phyloP scores from a whole-genome alignment of 2,329 filamentous ascomycete species.

The Juglanconis juglandina region DNA sequence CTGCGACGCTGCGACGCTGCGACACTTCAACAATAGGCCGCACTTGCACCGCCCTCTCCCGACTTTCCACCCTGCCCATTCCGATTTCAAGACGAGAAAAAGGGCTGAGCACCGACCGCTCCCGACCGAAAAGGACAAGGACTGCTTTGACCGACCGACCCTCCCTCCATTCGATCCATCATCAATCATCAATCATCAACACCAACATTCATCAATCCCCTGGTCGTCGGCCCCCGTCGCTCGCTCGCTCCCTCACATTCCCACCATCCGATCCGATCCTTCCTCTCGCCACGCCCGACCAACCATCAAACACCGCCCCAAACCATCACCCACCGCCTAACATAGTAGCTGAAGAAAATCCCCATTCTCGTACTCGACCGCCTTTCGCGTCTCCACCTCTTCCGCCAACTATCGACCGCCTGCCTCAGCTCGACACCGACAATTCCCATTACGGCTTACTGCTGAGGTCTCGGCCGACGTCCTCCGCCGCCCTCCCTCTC shows the following conservation, averaged over 20 bases:
- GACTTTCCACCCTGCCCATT: not conserved
- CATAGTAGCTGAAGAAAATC: not conserved
- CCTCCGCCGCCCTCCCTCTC: not conserved
- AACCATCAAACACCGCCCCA: not conserved
- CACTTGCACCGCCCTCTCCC: not conserved
- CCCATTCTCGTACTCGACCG: not conserved
- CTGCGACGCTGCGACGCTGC: not conserved
- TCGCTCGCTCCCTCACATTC: not conserved
- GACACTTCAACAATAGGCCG: not conserved
- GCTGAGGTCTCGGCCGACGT: constrained; percentile 5
- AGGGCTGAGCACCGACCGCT: not conserved
- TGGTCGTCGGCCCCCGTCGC: not conserved
- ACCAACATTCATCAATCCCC: not conserved
- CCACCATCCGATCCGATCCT: not conserved
- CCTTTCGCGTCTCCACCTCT: constrained; percentile 8
- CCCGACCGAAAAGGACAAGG: not conserved
- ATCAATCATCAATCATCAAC: not conserved
- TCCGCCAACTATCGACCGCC: constrained; percentile 2
- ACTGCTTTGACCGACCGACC: not conserved
- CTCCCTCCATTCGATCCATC: too few species aligned
- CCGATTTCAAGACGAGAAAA: constrained; percentile 1
- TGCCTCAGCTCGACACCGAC: constrained; percentile 9
- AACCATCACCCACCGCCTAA: not conserved
- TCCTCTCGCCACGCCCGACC: constrained; percentile 7
- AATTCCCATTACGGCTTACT: constrained; percentile 8